Conservation (phyloP, 495 filamentous ascomycete species). For the Lasiosphaeriaceae sp. region DNA sequence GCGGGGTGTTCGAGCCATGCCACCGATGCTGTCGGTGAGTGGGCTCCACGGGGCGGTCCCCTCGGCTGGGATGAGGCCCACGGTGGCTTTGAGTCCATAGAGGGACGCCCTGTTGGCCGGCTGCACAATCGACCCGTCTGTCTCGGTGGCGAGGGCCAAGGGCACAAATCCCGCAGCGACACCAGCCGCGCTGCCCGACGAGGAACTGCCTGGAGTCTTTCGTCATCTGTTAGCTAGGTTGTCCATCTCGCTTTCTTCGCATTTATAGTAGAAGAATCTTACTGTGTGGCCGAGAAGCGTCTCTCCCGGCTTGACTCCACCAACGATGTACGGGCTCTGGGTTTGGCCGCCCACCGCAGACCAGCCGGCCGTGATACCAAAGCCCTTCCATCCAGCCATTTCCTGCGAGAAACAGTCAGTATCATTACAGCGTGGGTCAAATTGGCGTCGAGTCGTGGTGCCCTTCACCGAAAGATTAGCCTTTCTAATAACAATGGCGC, state of each 20-base stretch:
- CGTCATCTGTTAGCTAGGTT: neutral
- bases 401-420: neutral
- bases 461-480: slow-evolving; percentile 1
- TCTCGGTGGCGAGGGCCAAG: neutral
- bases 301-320: neutral
- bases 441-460: neutral
- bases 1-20: neutral
- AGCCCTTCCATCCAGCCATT: neutral
- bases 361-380: neutral
- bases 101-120: neutral
- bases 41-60: neutral
- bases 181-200: neutral
- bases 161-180: neutral
- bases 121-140: neutral
- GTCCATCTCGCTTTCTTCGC: neutral
- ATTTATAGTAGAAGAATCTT: neutral
- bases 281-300: slow-evolving; percentile 1
- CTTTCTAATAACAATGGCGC: slow-evolving; percentile 1
- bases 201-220: no score
- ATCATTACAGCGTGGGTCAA: neutral
- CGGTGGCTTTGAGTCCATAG: neutral
- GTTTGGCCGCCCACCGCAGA: slow-evolving; percentile 4
- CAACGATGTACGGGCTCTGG: neutral
- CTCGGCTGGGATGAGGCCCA: neutral
- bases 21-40: neutral